These are phyloP conservation scores for Xerocomellus chrysenteron DNA, from an alignment of 768 basidiomycete species.

Conservation along the genomic window DNA sequence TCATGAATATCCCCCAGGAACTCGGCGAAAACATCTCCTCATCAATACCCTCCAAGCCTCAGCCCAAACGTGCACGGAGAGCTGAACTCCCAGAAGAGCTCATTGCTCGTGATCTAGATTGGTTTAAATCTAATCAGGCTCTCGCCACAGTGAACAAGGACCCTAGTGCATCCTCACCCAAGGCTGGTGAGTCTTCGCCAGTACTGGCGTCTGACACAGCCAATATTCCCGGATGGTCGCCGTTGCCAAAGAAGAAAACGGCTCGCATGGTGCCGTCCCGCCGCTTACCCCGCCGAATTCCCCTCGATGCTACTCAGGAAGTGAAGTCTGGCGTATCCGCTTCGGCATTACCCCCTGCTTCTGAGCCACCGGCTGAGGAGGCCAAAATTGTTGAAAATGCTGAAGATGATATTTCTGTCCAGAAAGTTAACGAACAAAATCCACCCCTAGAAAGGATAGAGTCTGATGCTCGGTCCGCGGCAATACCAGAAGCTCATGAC, in stretches of 20 bases:
- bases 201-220: neutral
- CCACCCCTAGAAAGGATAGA: neutral
- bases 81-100: conserved; percentile 24
- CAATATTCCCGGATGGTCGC: neutral
- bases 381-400: neutral
- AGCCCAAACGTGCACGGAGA: conserved; percentile 27
- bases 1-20: neutral
- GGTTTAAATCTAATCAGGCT: conserved; percentile 24
- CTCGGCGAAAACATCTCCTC: neutral
- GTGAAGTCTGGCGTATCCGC: neutral
- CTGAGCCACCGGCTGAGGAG: neutral
- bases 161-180: neutral
- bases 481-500: neutral
- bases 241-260: conserved; percentile 17
- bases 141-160: neutral
- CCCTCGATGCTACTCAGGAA: neutral
- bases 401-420: neutral
- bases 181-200: neutral
- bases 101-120: conserved; percentile 30
- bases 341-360: neutral
- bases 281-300: conserved; percentile 21
- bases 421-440: conserved; percentile 1
- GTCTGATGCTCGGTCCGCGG: neutral
- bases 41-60: conserved; percentile 16
- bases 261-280: conserved; percentile 28